A percentile compares a stretch with the other conserved stretches of the same genome.
phyloP scores from a whole-genome alignment of 2,329 filamentous ascomycete species.

The Penicillium palitans region DNA sequence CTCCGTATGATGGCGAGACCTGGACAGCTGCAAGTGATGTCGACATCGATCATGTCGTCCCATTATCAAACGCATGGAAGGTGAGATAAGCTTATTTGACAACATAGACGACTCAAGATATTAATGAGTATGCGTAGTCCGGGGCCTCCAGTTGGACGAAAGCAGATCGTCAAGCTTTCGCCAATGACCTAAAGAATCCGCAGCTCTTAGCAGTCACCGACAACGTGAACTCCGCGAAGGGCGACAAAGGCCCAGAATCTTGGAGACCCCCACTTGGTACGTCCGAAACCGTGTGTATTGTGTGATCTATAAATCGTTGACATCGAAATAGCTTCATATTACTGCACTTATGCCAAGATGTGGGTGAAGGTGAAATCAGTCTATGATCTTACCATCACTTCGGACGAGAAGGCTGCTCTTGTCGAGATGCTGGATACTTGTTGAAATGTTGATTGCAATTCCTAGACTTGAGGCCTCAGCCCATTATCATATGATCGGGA shows the following conservation, averaged over 20 bases:
- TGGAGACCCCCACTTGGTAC: conserved; percentile 71
- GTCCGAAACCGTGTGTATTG: conserved; percentile 15
- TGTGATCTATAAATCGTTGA: conserved; percentile 7
- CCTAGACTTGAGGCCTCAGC: background rate
- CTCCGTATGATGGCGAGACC: conserved; percentile 70
- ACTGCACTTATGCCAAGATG: conserved; percentile 75
- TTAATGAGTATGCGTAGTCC: conserved; percentile 31
- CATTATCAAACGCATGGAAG: conserved; percentile 79
- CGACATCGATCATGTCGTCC: conserved; percentile 83
- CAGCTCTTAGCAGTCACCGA: conserved; percentile 80
- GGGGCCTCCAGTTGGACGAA: conserved; percentile 73
- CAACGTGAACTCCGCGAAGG: conserved; percentile 70
- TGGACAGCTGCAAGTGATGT: conserved; percentile 70
- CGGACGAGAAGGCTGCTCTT: conserved; percentile 69
- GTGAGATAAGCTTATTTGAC: conserved; percentile 31
- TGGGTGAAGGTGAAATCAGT: conserved; percentile 78
- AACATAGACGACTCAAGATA: background rate
- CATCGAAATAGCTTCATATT: conserved; percentile 54
- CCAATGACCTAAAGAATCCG: conserved; percentile 73
- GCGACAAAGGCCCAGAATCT: conserved; percentile 69
- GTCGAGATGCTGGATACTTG: conserved; percentile 56
- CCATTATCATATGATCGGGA: background rate
- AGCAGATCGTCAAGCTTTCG: conserved; percentile 64
- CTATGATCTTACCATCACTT: conserved; percentile 68
- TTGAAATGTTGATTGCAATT: conserved; percentile 13